phyloP scores from a whole-genome alignment of 1,139 yeast genomes.

The Saccharomycopsis crataegensis region DNA sequence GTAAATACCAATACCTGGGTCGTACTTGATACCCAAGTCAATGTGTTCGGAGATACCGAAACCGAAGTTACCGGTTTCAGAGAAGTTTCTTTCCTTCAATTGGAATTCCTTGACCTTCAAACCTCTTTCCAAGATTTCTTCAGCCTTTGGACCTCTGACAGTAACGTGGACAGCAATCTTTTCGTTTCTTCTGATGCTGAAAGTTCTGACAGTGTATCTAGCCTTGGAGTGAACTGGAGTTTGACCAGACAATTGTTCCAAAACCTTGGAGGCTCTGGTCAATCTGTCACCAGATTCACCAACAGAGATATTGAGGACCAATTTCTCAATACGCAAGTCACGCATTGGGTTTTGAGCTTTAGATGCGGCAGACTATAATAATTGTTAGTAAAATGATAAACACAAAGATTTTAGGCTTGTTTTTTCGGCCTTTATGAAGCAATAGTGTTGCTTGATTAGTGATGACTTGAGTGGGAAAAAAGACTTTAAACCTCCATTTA shows the following conservation, averaged over 20 bases:
- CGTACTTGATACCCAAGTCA: slow-evolving; percentile 99
- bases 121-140: slow-evolving; percentile 99
- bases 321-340: slow-evolving; percentile 98
- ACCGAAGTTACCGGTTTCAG: slow-evolving; percentile 99
- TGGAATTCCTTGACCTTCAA: slow-evolving; percentile 99
- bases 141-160: slow-evolving; percentile 99
- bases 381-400: neutral
- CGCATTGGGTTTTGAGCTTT: slow-evolving; percentile 78
- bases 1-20: slow-evolving; percentile 99
- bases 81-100: slow-evolving; percentile 88
- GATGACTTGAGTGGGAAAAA: neutral
- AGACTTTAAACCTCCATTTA: neutral
- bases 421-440: neutral
- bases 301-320: slow-evolving; percentile 99
- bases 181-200: slow-evolving; percentile 99
- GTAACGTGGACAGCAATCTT: slow-evolving; percentile 99
- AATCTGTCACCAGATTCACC: slow-evolving; percentile 99
- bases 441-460: neutral
- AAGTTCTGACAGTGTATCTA: slow-evolving; percentile 99
- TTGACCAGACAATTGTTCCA: slow-evolving; percentile 99
- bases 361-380: slow-evolving; percentile 21
- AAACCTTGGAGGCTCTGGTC: slow-evolving; percentile 99
- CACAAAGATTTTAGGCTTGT: neutral
- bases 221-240: slow-evolving; percentile 99
- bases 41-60: slow-evolving; percentile 99